Evolutionary conservation across 1,139 yeast species (phyloP), one percentile per base, ranked within the genome.

Genomic region (Scheffersomyces quercinus): DNA sequence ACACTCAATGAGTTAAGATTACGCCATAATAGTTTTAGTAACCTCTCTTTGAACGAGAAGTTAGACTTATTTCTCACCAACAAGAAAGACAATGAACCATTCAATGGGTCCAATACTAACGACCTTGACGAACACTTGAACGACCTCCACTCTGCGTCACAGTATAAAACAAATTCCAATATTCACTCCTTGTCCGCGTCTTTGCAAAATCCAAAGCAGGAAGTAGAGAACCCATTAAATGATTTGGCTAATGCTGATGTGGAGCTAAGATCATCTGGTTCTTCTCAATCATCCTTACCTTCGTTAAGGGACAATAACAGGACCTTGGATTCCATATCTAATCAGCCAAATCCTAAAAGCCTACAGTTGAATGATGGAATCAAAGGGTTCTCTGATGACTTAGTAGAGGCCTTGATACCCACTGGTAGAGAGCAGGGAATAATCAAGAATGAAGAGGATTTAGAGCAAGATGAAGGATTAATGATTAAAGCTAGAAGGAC

Each of bases 231-330:
- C 47, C 77, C 76, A 3, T 58, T 72, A 40, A 57, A 64, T 41
- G 68, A 73, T 0, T 60, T 72, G 32, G 53, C 64, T 2, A 59
- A 59, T 32, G 49, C 65, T 3, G 73, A 68, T 37, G 61, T 65
- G 12, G 60, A 62, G 41, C 55, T 70, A 40, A 61, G 60, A 45
- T 67, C 73, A 4, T 69, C 70, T 4, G 75, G 74, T 10, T 70
- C 77, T 9, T 73, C 78, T 3, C 76, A 72, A 50, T 70, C 77
- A 3, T 73, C 78, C 5, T 62, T 74, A 39, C 77, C 70, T 51
- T 71, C 77, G 2, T 62, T 74, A 41, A 49, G 61, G 37, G 76
- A 70, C 30, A 56, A 62, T 24, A 73, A 72, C 49, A 56, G 78
- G 39, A 49, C 55, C 6, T 61, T 74, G 38, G 58, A 62, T 11